Percentiles rank a stretch among this genome's conserved stretches.
These are phyloP conservation scores for Lenzites betulinus DNA, from an alignment of 768 basidiomycete species.

Conservation along the genomic window DNA sequence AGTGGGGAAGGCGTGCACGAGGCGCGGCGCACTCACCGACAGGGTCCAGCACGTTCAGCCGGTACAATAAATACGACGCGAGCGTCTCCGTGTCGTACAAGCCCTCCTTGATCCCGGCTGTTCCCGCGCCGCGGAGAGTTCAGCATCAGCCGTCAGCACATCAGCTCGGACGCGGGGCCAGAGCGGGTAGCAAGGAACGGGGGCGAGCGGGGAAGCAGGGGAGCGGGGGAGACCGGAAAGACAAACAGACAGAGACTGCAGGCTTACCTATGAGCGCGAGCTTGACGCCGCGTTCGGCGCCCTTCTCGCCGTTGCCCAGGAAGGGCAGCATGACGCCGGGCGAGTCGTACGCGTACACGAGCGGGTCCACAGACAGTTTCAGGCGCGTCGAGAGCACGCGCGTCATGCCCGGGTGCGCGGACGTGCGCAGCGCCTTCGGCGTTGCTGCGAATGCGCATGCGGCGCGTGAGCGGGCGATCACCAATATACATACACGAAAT, in stretches of 20 bases:
- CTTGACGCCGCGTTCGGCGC: conserved; percentile 90
- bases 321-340: conserved; percentile 98
- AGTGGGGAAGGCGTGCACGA: conserved; percentile 3
- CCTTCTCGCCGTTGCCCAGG: conserved; percentile 81
- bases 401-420: conserved; percentile 88
- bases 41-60: conserved; percentile 78
- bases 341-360: conserved; percentile 92
- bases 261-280: conserved; percentile 88
- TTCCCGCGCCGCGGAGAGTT: conserved; percentile 14
- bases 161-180: neutral
- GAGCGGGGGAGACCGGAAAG: no score
- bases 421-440: conserved; percentile 89
- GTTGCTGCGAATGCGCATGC: conserved; percentile 46
- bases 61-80: conserved; percentile 84
- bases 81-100: conserved; percentile 84
- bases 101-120: conserved; percentile 94
- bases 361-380: conserved; percentile 77
- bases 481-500: neutral
- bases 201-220: no score
- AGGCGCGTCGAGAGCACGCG: conserved; percentile 86
- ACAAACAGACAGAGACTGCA: no score
- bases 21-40: conserved; percentile 51
- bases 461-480: neutral
- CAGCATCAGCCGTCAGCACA: conserved; percentile 6
- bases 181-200: neutral